Base-by-base conservation (phyloP, 441 rosid genomes). In the Gossypium davidsonii region DNA sequence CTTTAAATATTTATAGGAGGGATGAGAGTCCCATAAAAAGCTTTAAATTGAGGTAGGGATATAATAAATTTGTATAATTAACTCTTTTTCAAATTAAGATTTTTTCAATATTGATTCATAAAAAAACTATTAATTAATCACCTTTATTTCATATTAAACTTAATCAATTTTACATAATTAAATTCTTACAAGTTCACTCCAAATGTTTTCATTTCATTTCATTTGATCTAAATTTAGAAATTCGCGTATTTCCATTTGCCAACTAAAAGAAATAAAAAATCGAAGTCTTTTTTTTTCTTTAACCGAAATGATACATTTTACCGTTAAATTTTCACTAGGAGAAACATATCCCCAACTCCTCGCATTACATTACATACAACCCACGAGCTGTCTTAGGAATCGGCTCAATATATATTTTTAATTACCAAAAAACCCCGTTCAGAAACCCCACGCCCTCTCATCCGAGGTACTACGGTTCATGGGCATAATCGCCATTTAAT, bases 401-500 rank as follows among this genome's bases (percentile, higher is more conserved):
- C 89, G 86, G 86, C 89, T 83, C 78, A 67, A 73, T 31, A 39
- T 12, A 9, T 69, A n/a, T 51, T 18, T 56, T 6, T 34, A 34
- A 7, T 85, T 73, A 23, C 83, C 94, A 57, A 64, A 78, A 66
- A 71, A 71, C 73, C 88, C 81, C 67, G 62, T 15, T 0, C 3
- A 23, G 65, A 58, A 14, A 34, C 37, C 0, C 20, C 10, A 15
- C 67, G 39, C 25, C 68, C 66, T 57, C 51, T 2, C 51, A 65
- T 65, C 25, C 14, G 18, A 25, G 15, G 21, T 4, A 1, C 63
- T 61, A 67, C n/a, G 74, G 64, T 60, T 3, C 74, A 71, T 78
- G 97, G 93, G 82, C 64, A 82, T 56, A 78, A 72, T 0, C 1
- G 94, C 88, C 78, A 86, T 83, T 84, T 70, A 4, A 1, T 0